These are phyloP conservation scores for Neltuma alba DNA, from an alignment of 306 rosid genomes.

Conservation along the genomic window DNA sequence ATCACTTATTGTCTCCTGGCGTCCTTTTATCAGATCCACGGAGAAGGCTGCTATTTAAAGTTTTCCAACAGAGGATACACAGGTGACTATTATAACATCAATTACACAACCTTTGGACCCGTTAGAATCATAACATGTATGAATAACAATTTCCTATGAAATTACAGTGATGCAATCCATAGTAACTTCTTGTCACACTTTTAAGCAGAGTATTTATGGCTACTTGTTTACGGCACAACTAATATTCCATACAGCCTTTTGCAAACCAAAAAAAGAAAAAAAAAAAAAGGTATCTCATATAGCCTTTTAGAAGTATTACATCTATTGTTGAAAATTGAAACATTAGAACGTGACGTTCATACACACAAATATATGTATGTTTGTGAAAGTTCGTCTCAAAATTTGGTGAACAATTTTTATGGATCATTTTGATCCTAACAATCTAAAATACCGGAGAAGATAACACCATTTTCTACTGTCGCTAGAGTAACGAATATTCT, in stretches of 20 bases:
- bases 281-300: no score
- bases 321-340: not conserved
- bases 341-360: not conserved
- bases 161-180: not conserved
- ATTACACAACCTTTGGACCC: not conserved
- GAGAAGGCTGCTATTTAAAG: constrained; percentile 5
- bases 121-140: not conserved
- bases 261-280: no score
- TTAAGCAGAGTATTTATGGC: not conserved
- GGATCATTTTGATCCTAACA: not conserved
- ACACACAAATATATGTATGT: not conserved
- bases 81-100: not conserved
- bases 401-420: not conserved
- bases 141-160: not conserved
- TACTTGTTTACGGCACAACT: not conserved
- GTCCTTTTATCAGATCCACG: constrained; percentile 21
- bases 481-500: not conserved
- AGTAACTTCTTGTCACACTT: not conserved
- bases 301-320: not conserved
- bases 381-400: not conserved
- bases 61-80: constrained; percentile 8
- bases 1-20: constrained; percentile 22
- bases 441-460: not conserved
- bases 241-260: not conserved
- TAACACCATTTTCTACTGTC: not conserved